Conservation (phyloP, 1,139 yeast genomes). For the Williopsis jadinii region DNA sequence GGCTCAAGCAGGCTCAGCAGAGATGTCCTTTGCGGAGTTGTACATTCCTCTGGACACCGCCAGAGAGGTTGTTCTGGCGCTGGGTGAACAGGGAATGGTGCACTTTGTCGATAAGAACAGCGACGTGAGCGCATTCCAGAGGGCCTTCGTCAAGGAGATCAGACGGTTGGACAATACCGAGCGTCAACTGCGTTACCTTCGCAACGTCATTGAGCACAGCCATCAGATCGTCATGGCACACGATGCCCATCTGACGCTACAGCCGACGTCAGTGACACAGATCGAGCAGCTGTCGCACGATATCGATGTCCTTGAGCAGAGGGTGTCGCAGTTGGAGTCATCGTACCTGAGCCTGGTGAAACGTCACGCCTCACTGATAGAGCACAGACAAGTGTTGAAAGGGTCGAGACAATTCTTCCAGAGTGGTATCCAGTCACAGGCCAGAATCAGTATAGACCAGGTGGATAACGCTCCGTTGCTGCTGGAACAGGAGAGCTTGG, state of each 20-base stretch:
- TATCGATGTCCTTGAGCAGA: constrained; percentile 33
- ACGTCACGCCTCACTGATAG: constrained; percentile 32
- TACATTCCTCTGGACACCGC: constrained; percentile 68
- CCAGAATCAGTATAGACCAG: constrained; percentile 32
- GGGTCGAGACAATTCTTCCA: constrained; percentile 35
- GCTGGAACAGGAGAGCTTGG: constrained; percentile 22
- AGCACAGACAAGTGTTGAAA: constrained; percentile 43
- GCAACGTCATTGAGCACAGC: constrained; percentile 35
- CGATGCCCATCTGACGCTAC: constrained; percentile 11
- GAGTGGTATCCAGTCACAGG: constrained; percentile 15
- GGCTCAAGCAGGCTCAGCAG: constrained; percentile 47
- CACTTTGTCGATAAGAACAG: constrained; percentile 68
- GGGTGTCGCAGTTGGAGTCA: constrained; percentile 38
- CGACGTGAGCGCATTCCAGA: constrained; percentile 62
- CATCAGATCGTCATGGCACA: constrained; percentile 12
- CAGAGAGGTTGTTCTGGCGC: constrained; percentile 54
- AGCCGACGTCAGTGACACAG: constrained; percentile 27
- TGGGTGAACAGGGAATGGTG: constrained; percentile 57
- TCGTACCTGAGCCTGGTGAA: constrained; percentile 32
- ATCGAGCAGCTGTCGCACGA: constrained; percentile 36
- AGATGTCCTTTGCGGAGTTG: constrained; percentile 68
- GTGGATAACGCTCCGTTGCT: constrained; percentile 33
- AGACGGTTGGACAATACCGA: constrained; percentile 63
- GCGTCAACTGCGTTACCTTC: constrained; percentile 51
- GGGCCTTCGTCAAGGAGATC: constrained; percentile 64